These are phyloP conservation scores for Pythium guiyangense DNA, from an alignment of 352 stramenopile species.

Conservation along the genomic window DNA sequence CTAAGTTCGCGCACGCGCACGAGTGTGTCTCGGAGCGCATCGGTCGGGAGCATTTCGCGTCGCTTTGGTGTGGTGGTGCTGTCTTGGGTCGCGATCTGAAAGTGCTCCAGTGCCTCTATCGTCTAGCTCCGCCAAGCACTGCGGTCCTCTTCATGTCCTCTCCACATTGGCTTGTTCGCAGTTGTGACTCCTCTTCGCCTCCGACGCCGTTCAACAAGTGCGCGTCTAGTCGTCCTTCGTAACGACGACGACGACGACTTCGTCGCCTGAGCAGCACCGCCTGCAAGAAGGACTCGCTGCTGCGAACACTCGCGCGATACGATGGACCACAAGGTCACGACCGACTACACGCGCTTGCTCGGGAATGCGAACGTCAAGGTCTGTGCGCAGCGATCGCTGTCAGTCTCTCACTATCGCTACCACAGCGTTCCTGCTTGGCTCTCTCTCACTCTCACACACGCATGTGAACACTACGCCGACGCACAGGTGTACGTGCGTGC, in stretches of 20 bases:
- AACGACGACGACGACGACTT: too few relatives aligned
- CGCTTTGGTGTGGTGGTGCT: not conserved
- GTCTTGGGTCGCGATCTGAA: not conserved
- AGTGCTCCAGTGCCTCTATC: too few relatives aligned
- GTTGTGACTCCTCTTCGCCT: too few relatives aligned
- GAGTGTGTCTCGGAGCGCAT: slow-evolving; percentile 30
- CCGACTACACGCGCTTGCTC: slow-evolving; percentile 77
- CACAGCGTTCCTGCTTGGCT: not conserved
- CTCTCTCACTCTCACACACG: not conserved
- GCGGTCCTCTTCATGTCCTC: too few relatives aligned
- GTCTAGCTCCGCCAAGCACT: too few relatives aligned
- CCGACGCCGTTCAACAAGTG: too few relatives aligned
- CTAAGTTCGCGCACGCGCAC: slow-evolving; percentile 39
- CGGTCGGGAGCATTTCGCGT: slow-evolving; percentile 12
- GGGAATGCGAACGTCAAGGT: slow-evolving; percentile 81
- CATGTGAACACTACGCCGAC: not conserved
- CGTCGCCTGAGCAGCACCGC: too few relatives aligned
- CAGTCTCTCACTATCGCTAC: too few relatives aligned
- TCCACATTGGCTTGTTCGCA: too few relatives aligned
- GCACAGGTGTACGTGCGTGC: slow-evolving; percentile 68
- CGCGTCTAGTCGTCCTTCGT: too few relatives aligned
- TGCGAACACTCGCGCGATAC: not conserved
- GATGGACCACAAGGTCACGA: slow-evolving; percentile 87
- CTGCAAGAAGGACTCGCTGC: too few relatives aligned
- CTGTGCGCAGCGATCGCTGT: not conserved